Conservation (phyloP, 352 stramenopile genomes). For the Phytopythium oedochilum region DNA sequence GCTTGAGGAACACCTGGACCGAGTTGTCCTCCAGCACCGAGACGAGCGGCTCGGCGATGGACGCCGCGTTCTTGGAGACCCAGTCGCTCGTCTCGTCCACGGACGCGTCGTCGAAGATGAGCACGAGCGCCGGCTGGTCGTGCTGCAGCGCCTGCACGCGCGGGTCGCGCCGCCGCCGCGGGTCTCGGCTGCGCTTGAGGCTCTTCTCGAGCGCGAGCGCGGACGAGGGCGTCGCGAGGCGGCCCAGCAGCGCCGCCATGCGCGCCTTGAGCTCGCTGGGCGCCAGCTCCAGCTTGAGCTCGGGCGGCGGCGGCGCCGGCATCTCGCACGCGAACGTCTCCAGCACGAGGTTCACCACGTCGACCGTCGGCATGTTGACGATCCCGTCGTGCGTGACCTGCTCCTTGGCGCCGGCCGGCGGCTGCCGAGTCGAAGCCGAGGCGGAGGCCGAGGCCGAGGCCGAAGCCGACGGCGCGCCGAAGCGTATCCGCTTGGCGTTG, state of each 20-base stretch:
- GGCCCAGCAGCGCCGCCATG: conserved; percentile 47
- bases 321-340: conserved; percentile 61
- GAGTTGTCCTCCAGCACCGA: conserved; percentile 72
- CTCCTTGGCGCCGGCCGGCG: conserved; percentile 6
- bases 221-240: conserved; percentile 74
- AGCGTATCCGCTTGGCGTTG: conserved; percentile 37
- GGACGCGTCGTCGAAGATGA: conserved; percentile 60
- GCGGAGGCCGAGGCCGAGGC: background rate
- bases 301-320: conserved; percentile 31
- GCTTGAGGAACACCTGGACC: conserved; percentile 72
- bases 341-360: conserved; percentile 72
- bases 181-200: conserved; percentile 62
- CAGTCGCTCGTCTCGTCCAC: conserved; percentile 70
- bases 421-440: conserved; percentile 3
- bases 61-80: conserved; percentile 77
- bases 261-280: conserved; percentile 73
- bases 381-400: conserved; percentile 62
- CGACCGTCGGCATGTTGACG: conserved; percentile 68
- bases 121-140: conserved; percentile 48
- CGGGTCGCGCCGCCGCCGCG: conserved; percentile 41
- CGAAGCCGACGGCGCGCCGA: conserved; percentile 15
- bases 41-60: conserved; percentile 73
- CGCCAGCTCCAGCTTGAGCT: conserved; percentile 58
- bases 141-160: conserved; percentile 28
- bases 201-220: conserved; percentile 67